Percentiles rank a stretch among this genome's conserved stretches.
Evolutionary conservation across 2,329 filamentous ascomycete genomes (phyloP).

Genomic region (Whalleya microplaca): DNA sequence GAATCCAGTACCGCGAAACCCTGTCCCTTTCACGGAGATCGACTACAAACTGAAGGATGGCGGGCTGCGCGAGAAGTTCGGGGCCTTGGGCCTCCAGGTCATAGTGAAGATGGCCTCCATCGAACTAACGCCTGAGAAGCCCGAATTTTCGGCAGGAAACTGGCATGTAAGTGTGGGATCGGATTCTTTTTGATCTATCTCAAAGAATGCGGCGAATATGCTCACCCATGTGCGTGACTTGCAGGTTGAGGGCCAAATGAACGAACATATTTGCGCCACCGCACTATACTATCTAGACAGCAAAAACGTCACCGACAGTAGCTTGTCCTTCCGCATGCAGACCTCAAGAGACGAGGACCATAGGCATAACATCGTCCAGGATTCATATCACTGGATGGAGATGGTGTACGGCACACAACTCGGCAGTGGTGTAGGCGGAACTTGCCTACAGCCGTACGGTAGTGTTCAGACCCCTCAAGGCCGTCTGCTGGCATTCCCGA

Average conservation of each 20-base stretch:
- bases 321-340: slow-evolving; percentile 55
- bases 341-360: slow-evolving; percentile 3
- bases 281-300: slow-evolving; percentile 29
- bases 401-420: slow-evolving; percentile 1
- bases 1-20: slow-evolving; percentile 7
- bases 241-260: slow-evolving; percentile 23
- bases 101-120: slow-evolving; percentile 67
- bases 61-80: slow-evolving; percentile 30
- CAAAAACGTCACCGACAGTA: slow-evolving; percentile 56
- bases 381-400: slow-evolving; percentile 11
- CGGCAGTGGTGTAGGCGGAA: neutral
- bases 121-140: slow-evolving; percentile 59
- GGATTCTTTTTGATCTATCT: neutral
- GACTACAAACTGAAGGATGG: neutral
- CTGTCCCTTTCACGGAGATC: too few relatives aligned
- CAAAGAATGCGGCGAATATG: too few relatives aligned
- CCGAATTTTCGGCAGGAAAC: slow-evolving; percentile 48
- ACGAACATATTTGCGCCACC: slow-evolving; percentile 26
- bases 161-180: slow-evolving; percentile 47
- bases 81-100: slow-evolving; percentile 56
- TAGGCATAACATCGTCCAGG: neutral
- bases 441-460: slow-evolving; percentile 28
- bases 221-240: neutral
- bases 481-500: slow-evolving; percentile 32
- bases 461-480: slow-evolving; percentile 28